Evolutionary conservation across 768 basidiomycete genomes (phyloP), one percentile per base, ranked within the genome.

Genomic region (Rhizopogon rudus): DNA sequence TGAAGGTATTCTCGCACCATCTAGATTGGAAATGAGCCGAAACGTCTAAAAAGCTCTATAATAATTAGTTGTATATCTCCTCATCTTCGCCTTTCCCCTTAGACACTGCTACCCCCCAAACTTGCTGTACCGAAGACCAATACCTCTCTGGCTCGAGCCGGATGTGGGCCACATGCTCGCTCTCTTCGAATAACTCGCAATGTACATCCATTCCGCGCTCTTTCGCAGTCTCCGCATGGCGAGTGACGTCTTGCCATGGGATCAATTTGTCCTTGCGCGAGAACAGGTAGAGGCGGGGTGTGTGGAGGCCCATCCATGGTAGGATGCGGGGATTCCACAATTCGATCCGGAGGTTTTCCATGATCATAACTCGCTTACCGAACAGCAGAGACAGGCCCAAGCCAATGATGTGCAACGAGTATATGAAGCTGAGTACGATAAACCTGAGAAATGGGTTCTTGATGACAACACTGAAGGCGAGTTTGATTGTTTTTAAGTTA

Each of bases 221-320:
- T 52, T 55, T 62, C n/a, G 70, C 67, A 2, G 51, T 48, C 20
- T 65, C 59, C 0, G 60, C 62, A 51, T 75, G 68, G 14, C 48
- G 41, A 40, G 66, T 59, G 6, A 75, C 62, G 3, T 57, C 61
- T 40, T 56, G 3, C 59, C 64, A 66, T 4, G 67, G 70, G 16
- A 75, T 64, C 6, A 72, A 14, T 35, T 52, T 46, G 40, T 75
- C 73, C 13, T 57, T 62, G 44, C 59, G 61, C 9, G 72, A 75
- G 56, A 65, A 75, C 17, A 75, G 39, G 42, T 75, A 75, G 33
- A 75, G 40, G 10, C 75, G 60, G 0, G 71, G 73, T 12, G 73
- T 73, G 8, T 51, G 48, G 29, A 29, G 8, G 14, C 53, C 56
- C 60, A 61, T 67, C 71, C 73, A 72, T 1, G 71, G 71, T 5